phyloP scores from a whole-genome alignment of 2,329 filamentous ascomycete genomes.

The Ascochyta pisi region DNA sequence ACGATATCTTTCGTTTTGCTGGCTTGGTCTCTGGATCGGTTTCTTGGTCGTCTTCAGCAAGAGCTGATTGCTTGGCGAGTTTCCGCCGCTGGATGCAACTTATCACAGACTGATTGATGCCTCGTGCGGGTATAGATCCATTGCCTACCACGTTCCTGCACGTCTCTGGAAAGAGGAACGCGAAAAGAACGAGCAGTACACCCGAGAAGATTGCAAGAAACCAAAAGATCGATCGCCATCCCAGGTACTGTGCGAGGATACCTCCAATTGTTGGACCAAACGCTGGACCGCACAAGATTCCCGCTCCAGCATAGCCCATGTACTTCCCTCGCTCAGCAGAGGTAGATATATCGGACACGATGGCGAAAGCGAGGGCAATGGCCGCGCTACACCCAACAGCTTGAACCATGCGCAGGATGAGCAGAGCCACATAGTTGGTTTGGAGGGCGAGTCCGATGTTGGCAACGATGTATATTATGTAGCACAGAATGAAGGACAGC shows the following conservation, averaged over 20 bases:
- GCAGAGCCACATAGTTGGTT: slow-evolving; percentile 45
- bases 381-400: slow-evolving; percentile 51
- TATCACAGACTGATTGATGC: slow-evolving; percentile 40
- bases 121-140: slow-evolving; percentile 42
- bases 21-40: background rate
- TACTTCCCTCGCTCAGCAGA: slow-evolving; percentile 75
- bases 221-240: slow-evolving; percentile 52
- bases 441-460: slow-evolving; percentile 49
- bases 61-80: slow-evolving; percentile 14
- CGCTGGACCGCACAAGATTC: slow-evolving; percentile 50
- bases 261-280: slow-evolving; percentile 48
- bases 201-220: slow-evolving; percentile 52
- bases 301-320: slow-evolving; percentile 69
- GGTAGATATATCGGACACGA: slow-evolving; percentile 75
- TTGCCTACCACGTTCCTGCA: slow-evolving; percentile 54
- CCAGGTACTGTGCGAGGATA: slow-evolving; percentile 38
- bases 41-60: background rate
- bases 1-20: slow-evolving; percentile 27
- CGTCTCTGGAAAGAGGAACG: slow-evolving; percentile 53
- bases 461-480: slow-evolving; percentile 46
- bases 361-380: slow-evolving; percentile 68
- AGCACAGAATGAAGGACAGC: slow-evolving; percentile 58
- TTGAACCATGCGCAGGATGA: slow-evolving; percentile 48
- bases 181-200: slow-evolving; percentile 43
- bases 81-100: slow-evolving; percentile 40